Conservation (phyloP, 2,329 filamentous ascomycete species). For the Trichothecium roseum region DNA sequence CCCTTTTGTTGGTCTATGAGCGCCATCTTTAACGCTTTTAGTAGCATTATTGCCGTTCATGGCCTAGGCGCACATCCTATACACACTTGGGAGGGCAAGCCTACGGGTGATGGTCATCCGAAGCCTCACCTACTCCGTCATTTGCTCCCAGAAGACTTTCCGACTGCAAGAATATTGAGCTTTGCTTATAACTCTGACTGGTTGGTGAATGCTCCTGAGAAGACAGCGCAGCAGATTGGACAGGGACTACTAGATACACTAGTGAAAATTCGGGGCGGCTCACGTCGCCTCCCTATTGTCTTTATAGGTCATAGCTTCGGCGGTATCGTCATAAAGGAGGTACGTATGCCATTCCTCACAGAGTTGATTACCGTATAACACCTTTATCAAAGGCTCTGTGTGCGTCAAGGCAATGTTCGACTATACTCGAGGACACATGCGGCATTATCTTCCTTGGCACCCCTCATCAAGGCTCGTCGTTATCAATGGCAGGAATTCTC, state of each 20-base stretch:
- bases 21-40: neutral
- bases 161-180: constrained; percentile 9
- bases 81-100: constrained; percentile 8
- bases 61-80: constrained; percentile 9
- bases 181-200: constrained; percentile 12
- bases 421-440: constrained; percentile 5
- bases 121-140: constrained; percentile 8
- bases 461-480: constrained; percentile 7
- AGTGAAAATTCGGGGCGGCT: too few relatives aligned
- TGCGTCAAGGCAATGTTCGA: constrained; percentile 1
- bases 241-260: constrained; percentile 4
- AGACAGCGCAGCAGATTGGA: constrained; percentile 9
- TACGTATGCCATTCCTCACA: constrained; percentile 1
- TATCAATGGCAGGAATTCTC: constrained; percentile 3
- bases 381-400: constrained; percentile 4
- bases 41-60: constrained; percentile 11
- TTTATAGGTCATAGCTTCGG: constrained; percentile 13
- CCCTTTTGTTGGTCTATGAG: neutral
- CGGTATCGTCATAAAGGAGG: constrained; percentile 11
- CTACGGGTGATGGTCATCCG: neutral
- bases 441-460: constrained; percentile 11
- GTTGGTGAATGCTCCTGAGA: constrained; percentile 10
- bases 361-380: neutral
- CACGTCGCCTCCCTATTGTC: constrained; percentile 9
- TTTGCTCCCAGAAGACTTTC: constrained; percentile 8